These are phyloP conservation scores for Filosporella fistucella DNA, from an alignment of 495 filamentous ascomycete species.

Conservation along the genomic window DNA sequence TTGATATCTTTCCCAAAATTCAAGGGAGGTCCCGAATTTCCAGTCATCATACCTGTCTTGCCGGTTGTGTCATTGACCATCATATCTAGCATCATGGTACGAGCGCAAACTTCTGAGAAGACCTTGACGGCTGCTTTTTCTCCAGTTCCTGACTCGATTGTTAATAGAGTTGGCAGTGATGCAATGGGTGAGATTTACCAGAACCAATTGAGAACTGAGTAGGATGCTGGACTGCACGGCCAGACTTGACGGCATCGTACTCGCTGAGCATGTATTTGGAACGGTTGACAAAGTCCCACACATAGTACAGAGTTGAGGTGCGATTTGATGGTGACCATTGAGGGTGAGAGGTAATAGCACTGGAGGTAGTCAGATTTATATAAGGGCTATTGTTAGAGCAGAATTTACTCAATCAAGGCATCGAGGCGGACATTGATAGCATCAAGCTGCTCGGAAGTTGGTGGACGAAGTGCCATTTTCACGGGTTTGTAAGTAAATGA, in stretches of 20 bases:
- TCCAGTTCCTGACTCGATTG: background rate
- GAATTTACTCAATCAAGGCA: conserved; percentile 1
- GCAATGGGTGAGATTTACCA: conserved; percentile 1
- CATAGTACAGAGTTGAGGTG: conserved; percentile 13
- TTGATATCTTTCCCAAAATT: conserved; percentile 8
- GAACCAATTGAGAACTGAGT: conserved; percentile 7
- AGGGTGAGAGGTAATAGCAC: background rate
- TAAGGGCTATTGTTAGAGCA: no score
- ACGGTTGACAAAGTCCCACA: conserved; percentile 27
- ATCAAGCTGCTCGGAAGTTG: background rate
- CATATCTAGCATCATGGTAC: conserved; percentile 10
- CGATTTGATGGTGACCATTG: conserved; percentile 1
- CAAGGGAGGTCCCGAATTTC: background rate
- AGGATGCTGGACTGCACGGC: conserved; percentile 15
- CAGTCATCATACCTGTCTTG: conserved; percentile 9
- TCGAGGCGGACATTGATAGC: background rate
- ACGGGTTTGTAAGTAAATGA: no score
- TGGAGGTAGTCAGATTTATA: conserved; percentile 1
- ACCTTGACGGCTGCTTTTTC: conserved; percentile 2
- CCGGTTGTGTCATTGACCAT: conserved; percentile 12
- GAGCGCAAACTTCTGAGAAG: conserved; percentile 9
- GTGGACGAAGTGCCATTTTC: background rate
- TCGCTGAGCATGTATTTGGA: conserved; percentile 27
- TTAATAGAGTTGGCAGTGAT: background rate
- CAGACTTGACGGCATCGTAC: conserved; percentile 23